Conservation (phyloP, 1,139 yeast genomes). For the Suzukiozyma palmioleophila region DNA sequence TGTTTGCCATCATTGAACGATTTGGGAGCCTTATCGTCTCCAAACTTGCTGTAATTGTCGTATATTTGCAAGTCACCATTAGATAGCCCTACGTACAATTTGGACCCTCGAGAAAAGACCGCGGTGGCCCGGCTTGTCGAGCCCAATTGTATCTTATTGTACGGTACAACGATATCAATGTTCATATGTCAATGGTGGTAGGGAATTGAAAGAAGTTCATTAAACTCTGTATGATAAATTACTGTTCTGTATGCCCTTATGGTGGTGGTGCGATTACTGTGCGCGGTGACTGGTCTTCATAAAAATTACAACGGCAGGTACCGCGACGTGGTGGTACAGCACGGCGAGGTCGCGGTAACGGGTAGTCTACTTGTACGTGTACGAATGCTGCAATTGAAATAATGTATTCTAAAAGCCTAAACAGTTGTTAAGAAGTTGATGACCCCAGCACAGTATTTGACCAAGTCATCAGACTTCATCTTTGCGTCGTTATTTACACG, state of each 20-base stretch:
- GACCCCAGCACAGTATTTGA: constrained; percentile 83
- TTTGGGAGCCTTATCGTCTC: constrained; percentile 13
- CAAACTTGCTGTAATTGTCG: constrained; percentile 10
- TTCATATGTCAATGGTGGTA: constrained; percentile 18
- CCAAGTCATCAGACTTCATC: constrained; percentile 58
- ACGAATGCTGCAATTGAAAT: no score
- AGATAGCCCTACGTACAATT: constrained; percentile 29
- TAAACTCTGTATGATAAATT: constrained; percentile 6
- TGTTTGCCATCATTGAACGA: constrained; percentile 22
- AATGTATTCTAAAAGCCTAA: no score
- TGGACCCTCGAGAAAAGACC: constrained; percentile 15
- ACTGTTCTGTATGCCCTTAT: no score
- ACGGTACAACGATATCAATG: constrained; percentile 32
- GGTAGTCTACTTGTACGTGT: no score
- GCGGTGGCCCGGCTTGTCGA: constrained; percentile 21
- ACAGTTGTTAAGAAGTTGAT: constrained; percentile 53
- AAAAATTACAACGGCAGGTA: no score
- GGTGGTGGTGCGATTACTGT: no score
- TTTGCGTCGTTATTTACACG: constrained; percentile 35
- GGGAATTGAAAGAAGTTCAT: constrained; percentile 9
- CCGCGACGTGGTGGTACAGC: no score
- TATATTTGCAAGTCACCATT: constrained; percentile 35
- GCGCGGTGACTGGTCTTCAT: no score
- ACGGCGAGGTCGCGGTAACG: no score
- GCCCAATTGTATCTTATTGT: constrained; percentile 23